phyloP scores from a whole-genome alignment of 2,329 filamentous ascomycete genomes.

The Fusarium nanum region DNA sequence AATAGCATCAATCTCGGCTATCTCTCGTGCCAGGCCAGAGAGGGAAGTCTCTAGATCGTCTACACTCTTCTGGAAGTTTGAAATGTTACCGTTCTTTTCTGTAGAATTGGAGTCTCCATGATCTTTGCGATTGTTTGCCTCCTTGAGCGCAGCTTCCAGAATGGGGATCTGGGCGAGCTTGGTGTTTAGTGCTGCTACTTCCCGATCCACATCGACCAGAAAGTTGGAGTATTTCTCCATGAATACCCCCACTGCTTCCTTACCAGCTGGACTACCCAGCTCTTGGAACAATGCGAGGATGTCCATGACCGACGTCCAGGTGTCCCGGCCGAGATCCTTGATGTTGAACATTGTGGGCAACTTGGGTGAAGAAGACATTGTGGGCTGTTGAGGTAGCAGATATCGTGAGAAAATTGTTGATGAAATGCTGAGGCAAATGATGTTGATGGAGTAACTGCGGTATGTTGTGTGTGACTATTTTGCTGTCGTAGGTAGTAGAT shows the following conservation, averaged over 20 bases:
- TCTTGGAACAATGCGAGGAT: not conserved
- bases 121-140: not conserved
- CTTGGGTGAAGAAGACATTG: not conserved
- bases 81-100: not conserved
- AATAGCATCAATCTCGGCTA: too few relatives aligned
- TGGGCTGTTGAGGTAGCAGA: not conserved
- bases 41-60: not conserved
- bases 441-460: not conserved
- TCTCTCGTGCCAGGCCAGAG: not conserved
- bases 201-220: not conserved
- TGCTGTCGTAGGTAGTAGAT: not conserved
- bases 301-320: not conserved
- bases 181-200: not conserved
- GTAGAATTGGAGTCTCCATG: not conserved
- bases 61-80: not conserved
- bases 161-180: not conserved
- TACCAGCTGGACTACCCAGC: not conserved
- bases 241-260: not conserved
- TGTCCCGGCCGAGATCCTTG: not conserved
- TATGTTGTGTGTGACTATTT: not conserved
- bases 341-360: not conserved
- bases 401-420: not conserved
- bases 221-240: not conserved
- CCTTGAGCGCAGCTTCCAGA: not conserved
- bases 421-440: not conserved